Percentiles rank a stretch among this genome's conserved stretches.
Evolutionary conservation across 441 rosid genomes (phyloP).

Genomic region (Erodium moschatum): DNA sequence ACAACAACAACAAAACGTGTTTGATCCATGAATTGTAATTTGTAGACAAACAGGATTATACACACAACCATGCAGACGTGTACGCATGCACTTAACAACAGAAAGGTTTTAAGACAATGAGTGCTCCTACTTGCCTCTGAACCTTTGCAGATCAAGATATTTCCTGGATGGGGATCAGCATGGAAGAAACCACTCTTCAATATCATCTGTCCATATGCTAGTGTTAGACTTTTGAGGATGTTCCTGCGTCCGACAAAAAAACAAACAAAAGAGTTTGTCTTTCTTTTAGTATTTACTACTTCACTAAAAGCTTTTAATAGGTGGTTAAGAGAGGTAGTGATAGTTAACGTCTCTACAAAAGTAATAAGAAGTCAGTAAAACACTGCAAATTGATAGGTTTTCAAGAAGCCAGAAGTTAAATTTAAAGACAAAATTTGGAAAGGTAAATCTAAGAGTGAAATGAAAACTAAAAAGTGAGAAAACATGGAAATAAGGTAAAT

Average conservation of each 20-base stretch:
- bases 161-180: constrained; percentile 98
- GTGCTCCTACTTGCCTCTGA: constrained; percentile 58
- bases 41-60: background rate
- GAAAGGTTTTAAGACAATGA: background rate
- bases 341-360: background rate
- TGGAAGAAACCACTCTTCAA: constrained; percentile 92
- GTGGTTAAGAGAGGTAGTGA: background rate
- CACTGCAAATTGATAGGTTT: background rate
- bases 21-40: background rate
- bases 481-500: background rate
- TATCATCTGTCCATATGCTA: constrained; percentile 92
- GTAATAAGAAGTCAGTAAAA: background rate
- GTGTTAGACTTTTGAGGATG: constrained; percentile 66
- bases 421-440: background rate
- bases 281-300: constrained; percentile 7
- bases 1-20: background rate
- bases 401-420: background rate
- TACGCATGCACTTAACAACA: background rate
- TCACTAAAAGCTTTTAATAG: background rate
- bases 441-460: background rate
- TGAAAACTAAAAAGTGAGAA: background rate
- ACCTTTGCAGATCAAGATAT: constrained; percentile 78
- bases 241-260: constrained; percentile 40
- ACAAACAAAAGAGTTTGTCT: constrained; percentile 12
- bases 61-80: background rate